Base-by-base conservation (phyloP, 2,329 filamentous ascomycete species). In the Penicillium sp. region DNA sequence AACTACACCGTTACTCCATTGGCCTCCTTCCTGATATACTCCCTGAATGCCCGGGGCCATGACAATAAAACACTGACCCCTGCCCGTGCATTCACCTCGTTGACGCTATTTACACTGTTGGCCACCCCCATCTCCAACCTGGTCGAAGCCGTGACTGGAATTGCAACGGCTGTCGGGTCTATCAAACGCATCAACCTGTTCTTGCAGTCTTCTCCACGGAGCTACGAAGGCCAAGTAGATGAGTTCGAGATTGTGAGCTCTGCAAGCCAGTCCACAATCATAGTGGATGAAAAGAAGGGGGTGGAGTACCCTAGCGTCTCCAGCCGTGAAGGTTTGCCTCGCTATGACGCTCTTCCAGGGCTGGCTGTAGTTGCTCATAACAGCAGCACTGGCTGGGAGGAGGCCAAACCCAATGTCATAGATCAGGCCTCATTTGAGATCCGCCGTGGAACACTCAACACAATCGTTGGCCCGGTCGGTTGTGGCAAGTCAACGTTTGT, bases 51-150 rank as follows among this genome's bases (percentile, higher is more conserved):
- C 27, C 52, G 41, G 13, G 42, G 39, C 8, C 37, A 35, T 12
- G 34, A 37, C 16, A 37, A 37, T 37, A 16, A 37, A 37, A 37
- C 34, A 37, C 16, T 62, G 27, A 52, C 52, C 27, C 38, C 57
- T 12, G 25, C 50, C 16, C 23, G 52, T 3, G 58, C 60, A 25
- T 60, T 60, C 29, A 60, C 60, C 29, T 45, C 56, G 3, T 35
- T 60, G 8, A 47, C 58, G 16, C 54, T 60, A 6, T 49, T 60
- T 18, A 41, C 58, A 2, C 46, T 58, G 8, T 40, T 54, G 18
- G 27, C 49, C 10, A 41, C 38, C 2, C 54, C 54, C 16, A 23
- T 55, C 16, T 50, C 49, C n/a, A 40, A 41, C 10, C 39, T 58
- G 13, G 38, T 55, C 38, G 32, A 49, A 31, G 41, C 56, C 6